Evolutionary conservation across 441 rosid genomes (phyloP), one percentile per base, ranked within the genome.

Genomic region (Pelargonium australe): DNA sequence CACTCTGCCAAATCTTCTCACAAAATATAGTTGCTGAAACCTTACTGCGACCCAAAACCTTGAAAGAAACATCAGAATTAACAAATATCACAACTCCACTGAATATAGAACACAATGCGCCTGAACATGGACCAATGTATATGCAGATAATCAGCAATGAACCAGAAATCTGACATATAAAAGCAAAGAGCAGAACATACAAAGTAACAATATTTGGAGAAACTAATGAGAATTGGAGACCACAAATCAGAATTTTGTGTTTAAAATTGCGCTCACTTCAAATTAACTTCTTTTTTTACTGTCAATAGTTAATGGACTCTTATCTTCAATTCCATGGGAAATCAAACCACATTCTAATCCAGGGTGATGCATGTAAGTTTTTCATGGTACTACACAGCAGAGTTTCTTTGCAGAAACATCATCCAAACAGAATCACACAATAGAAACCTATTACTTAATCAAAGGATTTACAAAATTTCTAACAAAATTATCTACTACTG

Each of bases 1-100:
- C 74, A 78, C 69, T 80, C 84, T 83, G 72, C 91, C 91, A 86
- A 66, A 81, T 63, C 81, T 86, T 78, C 81, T 86, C 62, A 76
- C 69, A 73, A 82, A 81, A 63, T 74, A 83, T 68, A 89, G 80
- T 76, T 86, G 96, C 70, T 85, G 86, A 86, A 82, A 94, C 81
- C 87, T 87, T 74, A 91, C 77, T 63, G 87, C 75, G 70, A 87
- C 85, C 99, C 99, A 94, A 78, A 89, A 94, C 86, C 99, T 94
- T 74, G 81, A 82, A 70, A 51, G 63, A 70, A 68, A 80, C 55
- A 72, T 71, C 76, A 66, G n/a, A 62, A 68, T 19, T 4, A 12
- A 17, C 6, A 49, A 41, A 7, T 47, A 43, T 53, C n/a, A 37
- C 41, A 63, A 64, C 44, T 14, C 49, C 28, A 28, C 10, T 16